Percentiles rank a stretch among this genome's conserved stretches.
Evolutionary conservation across 345 rosid species (phyloP).

Genomic region (Atalantia buxifolia): DNA sequence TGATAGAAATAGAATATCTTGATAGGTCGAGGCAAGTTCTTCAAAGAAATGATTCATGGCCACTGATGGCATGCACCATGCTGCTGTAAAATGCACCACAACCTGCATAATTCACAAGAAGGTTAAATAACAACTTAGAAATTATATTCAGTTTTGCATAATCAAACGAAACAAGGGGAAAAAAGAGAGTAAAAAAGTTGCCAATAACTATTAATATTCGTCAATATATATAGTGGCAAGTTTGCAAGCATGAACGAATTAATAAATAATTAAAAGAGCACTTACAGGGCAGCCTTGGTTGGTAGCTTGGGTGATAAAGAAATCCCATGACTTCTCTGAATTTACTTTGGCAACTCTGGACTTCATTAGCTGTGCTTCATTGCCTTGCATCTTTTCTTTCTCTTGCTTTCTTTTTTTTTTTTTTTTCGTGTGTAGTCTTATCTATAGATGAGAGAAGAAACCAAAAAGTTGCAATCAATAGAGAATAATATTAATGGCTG

Average conservation of each 20-base stretch:
- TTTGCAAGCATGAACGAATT: too few species aligned
- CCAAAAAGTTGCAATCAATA: not conserved
- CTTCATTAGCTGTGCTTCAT: conserved; percentile 12
- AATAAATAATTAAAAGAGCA: not conserved
- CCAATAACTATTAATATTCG: too few species aligned
- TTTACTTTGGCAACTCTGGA: conserved; percentile 37
- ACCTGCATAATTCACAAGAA: conserved; percentile 23
- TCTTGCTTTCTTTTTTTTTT: not conserved
- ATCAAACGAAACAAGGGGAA: too few species aligned
- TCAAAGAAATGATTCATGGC: conserved; percentile 43
- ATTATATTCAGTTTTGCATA: not conserved
- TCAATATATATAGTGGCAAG: not conserved
- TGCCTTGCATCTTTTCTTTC: conserved; percentile 15
- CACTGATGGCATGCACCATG: conserved; percentile 53
- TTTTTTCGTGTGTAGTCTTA: not conserved
- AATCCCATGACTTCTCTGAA: conserved; percentile 40
- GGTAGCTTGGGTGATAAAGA: conserved; percentile 27
- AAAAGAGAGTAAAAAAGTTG: too few species aligned
- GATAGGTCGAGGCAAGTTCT: conserved; percentile 28
- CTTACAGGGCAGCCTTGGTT: conserved; percentile 34
- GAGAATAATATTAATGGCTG: not conserved
- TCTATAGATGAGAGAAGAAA: not conserved
- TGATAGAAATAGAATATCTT: conserved; percentile 29
- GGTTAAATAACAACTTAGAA: not conserved
- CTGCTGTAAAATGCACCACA: conserved; percentile 45